Base-by-base conservation (phyloP, 257 asterid species). In the Solanum tarapatanum region DNA sequence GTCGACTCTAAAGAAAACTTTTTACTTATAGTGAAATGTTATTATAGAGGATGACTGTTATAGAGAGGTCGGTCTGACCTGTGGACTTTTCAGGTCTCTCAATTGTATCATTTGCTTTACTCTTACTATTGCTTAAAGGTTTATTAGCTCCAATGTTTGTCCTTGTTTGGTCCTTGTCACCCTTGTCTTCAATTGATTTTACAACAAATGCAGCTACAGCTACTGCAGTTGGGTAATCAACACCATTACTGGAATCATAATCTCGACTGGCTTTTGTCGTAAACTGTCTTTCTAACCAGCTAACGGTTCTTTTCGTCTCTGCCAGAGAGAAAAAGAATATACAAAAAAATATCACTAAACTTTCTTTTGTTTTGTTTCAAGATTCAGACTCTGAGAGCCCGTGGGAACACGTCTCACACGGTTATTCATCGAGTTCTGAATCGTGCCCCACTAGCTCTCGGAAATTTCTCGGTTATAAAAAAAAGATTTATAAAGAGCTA, bases 131-230 rank as follows among this genome's bases (percentile, higher is more conserved):
- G 60, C 80, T 82, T 64, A 86, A 16, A 77, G 92, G 80, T 90
- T 32, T 89, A 73, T 90, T 90, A 35, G 64, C 87, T 43, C 84
- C 91, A 60, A 17, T 55, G n/a, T 55, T 55, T 55, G n/a, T 55
- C 64, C 9, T 55, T 55, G 45, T 88, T 66, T 73, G 82, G 55
- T 88, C 91, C 80, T 55, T 74, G 3, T n/a, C 10, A 51, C 88
- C 87, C 73, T 95, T 90, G 90, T 92, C 95, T 87, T 97, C 96
- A 19, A 93, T 92, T 23, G 95, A 90, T 87, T 93, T 92, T 87
- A 97, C 87, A 32, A 98, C 98, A 84, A 88, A 93, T 76, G 99
- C 99, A 77, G 98, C 95, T 24, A 96, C 98, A n/a, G 98, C 99
- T 72, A 94, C 93, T 8, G 98, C 98, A 73, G 93, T 84, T n/a